Conservation (phyloP, 2,329 filamentous ascomycete genomes). For the Sclerotinia borealis region DNA sequence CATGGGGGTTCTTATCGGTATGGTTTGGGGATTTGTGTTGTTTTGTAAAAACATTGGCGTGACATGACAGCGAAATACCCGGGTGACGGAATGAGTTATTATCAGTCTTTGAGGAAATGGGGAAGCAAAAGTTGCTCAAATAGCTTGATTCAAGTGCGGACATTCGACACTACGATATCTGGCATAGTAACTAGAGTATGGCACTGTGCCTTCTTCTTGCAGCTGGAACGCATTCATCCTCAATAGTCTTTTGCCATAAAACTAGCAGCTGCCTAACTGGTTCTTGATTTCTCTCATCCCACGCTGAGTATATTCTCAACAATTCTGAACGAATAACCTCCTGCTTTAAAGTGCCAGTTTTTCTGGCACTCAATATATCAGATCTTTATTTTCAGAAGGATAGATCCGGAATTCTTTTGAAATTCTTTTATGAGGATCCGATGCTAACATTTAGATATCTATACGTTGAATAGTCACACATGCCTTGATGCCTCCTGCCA, state of each 20-base stretch:
- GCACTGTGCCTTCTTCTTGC: not conserved
- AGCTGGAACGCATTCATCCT: not conserved
- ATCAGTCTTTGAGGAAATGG: too few relatives aligned
- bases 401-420: not conserved
- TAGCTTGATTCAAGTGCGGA: not conserved
- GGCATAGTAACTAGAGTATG: not conserved
- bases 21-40: slow-evolving; percentile 30
- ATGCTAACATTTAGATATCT: not conserved
- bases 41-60: not conserved
- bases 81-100: too few relatives aligned
- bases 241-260: not conserved
- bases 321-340: too few relatives aligned
- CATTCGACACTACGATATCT: not conserved
- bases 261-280: not conserved
- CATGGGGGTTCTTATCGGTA: not conserved
- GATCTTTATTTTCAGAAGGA: not conserved
- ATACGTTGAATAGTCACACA: too few relatives aligned
- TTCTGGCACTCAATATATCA: not conserved
- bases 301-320: not conserved
- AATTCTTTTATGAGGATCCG: not conserved
- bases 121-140: too few relatives aligned
- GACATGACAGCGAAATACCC: too few relatives aligned
- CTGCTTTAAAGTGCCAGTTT: not conserved
- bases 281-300: not conserved
- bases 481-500: too few relatives aligned